Base-by-base conservation (phyloP, 164 flowering plant genomes). In the Aristolochia contorta region DNA sequence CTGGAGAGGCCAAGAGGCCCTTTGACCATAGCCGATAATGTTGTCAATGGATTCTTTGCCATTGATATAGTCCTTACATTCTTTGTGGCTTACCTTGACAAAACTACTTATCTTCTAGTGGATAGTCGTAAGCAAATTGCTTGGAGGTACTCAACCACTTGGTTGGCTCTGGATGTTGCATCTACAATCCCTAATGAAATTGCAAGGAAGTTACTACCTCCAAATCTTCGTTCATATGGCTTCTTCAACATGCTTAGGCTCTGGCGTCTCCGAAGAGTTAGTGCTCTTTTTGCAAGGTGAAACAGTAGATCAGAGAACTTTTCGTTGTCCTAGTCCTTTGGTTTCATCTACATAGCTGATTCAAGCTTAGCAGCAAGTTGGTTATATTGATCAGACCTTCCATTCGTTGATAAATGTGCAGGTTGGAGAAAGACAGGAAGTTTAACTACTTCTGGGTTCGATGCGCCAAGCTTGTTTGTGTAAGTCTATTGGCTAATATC, bases 221-320 rank as follows among this genome's bases (percentile, higher is more conserved):
- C 67, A 2, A 68, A 74, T 22, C 59, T 82, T 13, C 69, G 54
- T 4, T 56, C 79, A 0, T 89, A 85, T 76, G 99, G 93, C 21
- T 64, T 87, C 27, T 85, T 82, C 77, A 89, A 84, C 74, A 89
- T 94, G 97, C 96, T 94, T 69, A 89, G 99, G 19, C 86, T 94
- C 3, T 94, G 99, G 99, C 96, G 99, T 72, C 91, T 94, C 21
- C 74, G 96, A 47, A 79, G 99, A 80, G 97, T 94, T 55, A 82
- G 96, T 66, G 72, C 89, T 32, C 66, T 89, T 22, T 94, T 94
- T 71, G 78, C 95, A 27, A 76, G 91, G 99, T 90, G 77, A 23
- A 37, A 37, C 10, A 37, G 43, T 37, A 37, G 43, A 37, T 37
- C 7, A 37, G 43, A 3, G 12, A 37, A 37, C 3, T 10, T 37